These are phyloP conservation scores for Capronia epimyces DNA, from an alignment of 2,329 filamentous ascomycete genomes.

Conservation along the genomic window DNA sequence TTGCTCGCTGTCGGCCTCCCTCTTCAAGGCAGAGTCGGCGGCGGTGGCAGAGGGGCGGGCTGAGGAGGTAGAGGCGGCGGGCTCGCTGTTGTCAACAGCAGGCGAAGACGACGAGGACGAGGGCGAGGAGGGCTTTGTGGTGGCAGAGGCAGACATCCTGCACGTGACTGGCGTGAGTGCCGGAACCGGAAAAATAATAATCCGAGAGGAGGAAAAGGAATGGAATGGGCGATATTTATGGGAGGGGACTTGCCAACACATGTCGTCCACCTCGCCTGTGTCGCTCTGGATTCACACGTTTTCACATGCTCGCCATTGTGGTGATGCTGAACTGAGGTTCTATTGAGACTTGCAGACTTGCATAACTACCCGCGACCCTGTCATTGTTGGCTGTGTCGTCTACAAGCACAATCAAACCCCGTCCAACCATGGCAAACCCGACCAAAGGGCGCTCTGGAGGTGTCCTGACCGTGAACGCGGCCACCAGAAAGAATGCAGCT, in stretches of 20 bases:
- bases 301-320: slow-evolving; percentile 2
- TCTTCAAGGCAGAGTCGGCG: slow-evolving; percentile 8
- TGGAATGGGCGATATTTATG: slow-evolving; percentile 8
- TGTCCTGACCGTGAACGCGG: slow-evolving; percentile 47
- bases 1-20: slow-evolving; percentile 11
- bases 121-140: slow-evolving; percentile 6
- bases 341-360: neutral
- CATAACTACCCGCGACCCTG: neutral
- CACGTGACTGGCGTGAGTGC: neutral
- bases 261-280: neutral
- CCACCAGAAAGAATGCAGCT: slow-evolving; percentile 43
- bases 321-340: neutral
- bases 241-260: neutral
- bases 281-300: slow-evolving; percentile 1
- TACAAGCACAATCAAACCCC: neutral
- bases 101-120: slow-evolving; percentile 4
- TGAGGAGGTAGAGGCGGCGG: slow-evolving; percentile 5
- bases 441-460: slow-evolving; percentile 41
- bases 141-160: slow-evolving; percentile 1
- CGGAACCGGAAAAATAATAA: slow-evolving; percentile 14
- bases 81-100: neutral
- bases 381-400: neutral
- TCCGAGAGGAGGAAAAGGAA: slow-evolving; percentile 1
- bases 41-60: slow-evolving; percentile 5
- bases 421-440: slow-evolving; percentile 15